phyloP scores from a whole-genome alignment of 2,329 filamentous ascomycete species.

The Venturia nashicola region DNA sequence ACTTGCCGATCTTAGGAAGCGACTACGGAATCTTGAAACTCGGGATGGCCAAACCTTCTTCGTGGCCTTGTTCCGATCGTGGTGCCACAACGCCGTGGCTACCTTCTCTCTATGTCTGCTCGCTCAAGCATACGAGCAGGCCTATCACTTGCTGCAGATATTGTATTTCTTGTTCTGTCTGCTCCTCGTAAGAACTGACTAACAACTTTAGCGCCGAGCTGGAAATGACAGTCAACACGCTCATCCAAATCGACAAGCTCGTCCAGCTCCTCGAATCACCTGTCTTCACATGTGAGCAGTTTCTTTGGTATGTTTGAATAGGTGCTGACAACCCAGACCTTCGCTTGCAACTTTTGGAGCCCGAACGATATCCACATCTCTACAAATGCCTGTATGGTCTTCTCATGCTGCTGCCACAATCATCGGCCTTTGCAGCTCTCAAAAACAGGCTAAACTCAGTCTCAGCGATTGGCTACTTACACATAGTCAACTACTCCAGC shows the following conservation, averaged over 20 bases:
- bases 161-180: slow-evolving; percentile 48
- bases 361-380: slow-evolving; percentile 84
- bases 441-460: slow-evolving; percentile 97
- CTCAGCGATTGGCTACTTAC: slow-evolving; percentile 89
- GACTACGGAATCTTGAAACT: slow-evolving; percentile 79
- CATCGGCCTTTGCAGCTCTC: slow-evolving; percentile 87
- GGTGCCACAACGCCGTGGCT: slow-evolving; percentile 97
- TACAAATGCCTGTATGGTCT: slow-evolving; percentile 98
- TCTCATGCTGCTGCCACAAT: slow-evolving; percentile 96
- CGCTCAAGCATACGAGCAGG: slow-evolving; percentile 95
- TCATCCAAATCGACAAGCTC: slow-evolving; percentile 97
- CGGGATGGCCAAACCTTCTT: slow-evolving; percentile 94
- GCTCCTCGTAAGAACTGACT: slow-evolving; percentile 16
- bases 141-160: slow-evolving; percentile 88
- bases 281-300: slow-evolving; percentile 77
- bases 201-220: slow-evolving; percentile 62
- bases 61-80: slow-evolving; percentile 84
- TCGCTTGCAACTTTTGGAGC: slow-evolving; percentile 85
- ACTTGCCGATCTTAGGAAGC: slow-evolving; percentile 77
- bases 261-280: slow-evolving; percentile 94
- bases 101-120: slow-evolving; percentile 93
- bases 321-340: slow-evolving; percentile 49
- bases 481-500: slow-evolving; percentile 48
- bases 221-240: slow-evolving; percentile 97
- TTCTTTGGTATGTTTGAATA: not conserved